Evolutionary conservation across 352 stramenopile genomes (phyloP).

Genomic region (Heterotrichella gracilis): DNA sequence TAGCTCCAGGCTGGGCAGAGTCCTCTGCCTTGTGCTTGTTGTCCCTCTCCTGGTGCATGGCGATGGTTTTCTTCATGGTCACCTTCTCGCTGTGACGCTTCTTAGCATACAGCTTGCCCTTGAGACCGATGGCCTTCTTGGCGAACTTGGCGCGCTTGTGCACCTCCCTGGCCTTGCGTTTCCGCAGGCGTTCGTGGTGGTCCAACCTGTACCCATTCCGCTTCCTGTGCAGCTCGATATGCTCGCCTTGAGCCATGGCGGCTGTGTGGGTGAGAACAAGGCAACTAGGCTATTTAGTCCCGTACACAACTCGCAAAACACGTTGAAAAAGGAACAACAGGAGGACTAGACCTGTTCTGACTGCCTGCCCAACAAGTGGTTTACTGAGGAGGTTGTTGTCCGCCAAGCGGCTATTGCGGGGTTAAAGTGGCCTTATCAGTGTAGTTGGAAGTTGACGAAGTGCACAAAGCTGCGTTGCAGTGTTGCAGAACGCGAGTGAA

Average conservation of each 20-base stretch:
- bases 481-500: too few species aligned
- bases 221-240: conserved; percentile 98
- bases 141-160: conserved; percentile 83
- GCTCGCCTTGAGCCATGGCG: conserved; percentile 72
- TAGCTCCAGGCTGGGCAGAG: conserved; percentile 61
- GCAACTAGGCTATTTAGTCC: too few species aligned
- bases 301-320: too few species aligned
- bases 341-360: too few species aligned
- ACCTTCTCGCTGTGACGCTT: conserved; percentile 99
- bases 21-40: conserved; percentile 97
- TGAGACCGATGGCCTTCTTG: conserved; percentile 86
- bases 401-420: too few species aligned
- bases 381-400: too few species aligned
- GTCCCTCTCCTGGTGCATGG: conserved; percentile 83
- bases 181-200: conserved; percentile 57
- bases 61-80: conserved; percentile 95
- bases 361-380: too few species aligned
- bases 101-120: conserved; percentile 93
- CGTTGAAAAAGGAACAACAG: too few species aligned
- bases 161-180: conserved; percentile 84
- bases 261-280: too few species aligned
- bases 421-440: too few species aligned
- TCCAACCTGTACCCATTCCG: conserved; percentile 89
- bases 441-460: too few species aligned
- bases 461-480: too few species aligned